Base-by-base conservation (phyloP, 2,329 filamentous ascomycete genomes). In the Teratosphaeriaceae sp. region DNA sequence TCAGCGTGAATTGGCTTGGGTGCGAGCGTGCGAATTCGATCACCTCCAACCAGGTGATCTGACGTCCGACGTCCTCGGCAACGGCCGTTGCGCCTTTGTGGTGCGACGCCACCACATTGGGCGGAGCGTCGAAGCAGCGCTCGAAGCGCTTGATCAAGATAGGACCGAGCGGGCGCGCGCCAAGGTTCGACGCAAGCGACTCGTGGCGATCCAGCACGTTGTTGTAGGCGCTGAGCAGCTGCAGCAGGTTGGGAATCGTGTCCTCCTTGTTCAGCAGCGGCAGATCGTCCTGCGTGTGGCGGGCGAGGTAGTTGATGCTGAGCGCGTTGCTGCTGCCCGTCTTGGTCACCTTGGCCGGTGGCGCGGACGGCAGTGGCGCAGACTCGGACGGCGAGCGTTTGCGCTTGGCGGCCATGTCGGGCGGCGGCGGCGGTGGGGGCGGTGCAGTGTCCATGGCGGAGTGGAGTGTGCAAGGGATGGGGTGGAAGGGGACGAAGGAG, bases 121-220 rank as follows among this genome's bases (percentile, higher is more conserved):
- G 88, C 18, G 85, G 80, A 0, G 84, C 85, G 51, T 94, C 87
- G 57, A 95, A 94, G 43, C 90, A 74, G 41, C 85, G 78, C 63
- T 94, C 88, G 61, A 94, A 88, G 31, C 86, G 83, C 65, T 88
- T 88, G 56, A 94, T 79, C 49, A 94, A 69, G 40, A 89, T 86
- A 19, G 87, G 86, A 0, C 85, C 87, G 1, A 88, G 78, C 15
- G 89, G 82, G 53, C 87, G 85, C 43, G 86, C 88, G 55, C 88
- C 88, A 20, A 95, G 74, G 57, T 88, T 90, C 45, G 84, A 83
- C 36, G 88, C 88, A 55, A 94, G 79, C 63, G 85, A 90, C 67
- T 95, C 88, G 62, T 90, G 85, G 43, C 86, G 80, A 56, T 86
- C 85, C 40, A 94, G 71, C 13, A 92, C 85, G 51, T 82, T 87